Conservation (phyloP, 257 asterid species). For the Oldenlandia corymbosa region DNA sequence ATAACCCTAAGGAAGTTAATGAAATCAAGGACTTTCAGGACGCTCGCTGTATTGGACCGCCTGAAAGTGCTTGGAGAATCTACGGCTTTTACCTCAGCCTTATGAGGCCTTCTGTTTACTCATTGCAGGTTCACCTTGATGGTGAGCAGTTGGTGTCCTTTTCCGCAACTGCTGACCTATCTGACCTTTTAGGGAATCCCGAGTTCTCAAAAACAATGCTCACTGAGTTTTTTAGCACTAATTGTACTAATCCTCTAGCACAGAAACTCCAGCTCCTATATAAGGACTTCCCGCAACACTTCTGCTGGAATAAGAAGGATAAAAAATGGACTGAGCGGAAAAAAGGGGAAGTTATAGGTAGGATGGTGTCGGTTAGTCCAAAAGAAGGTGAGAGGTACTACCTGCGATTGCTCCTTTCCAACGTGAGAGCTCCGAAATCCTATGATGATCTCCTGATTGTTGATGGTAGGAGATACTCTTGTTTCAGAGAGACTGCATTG, state of each 20-base stretch:
- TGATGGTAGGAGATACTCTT: background rate
- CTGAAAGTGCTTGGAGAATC: background rate
- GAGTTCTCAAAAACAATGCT: background rate
- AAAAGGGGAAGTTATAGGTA: background rate
- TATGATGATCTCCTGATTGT: too few species aligned
- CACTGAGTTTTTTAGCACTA: background rate
- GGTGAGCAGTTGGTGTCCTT: too few species aligned
- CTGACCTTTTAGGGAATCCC: too few species aligned
- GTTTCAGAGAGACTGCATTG: background rate
- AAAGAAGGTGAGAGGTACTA: background rate
- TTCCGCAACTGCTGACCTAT: too few species aligned
- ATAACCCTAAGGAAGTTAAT: background rate
- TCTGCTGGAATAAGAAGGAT: background rate
- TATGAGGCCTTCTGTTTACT: background rate
- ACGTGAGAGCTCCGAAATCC: background rate
- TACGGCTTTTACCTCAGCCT: background rate
- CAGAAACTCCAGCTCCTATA: background rate
- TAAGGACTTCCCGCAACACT: background rate
- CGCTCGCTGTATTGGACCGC: background rate
- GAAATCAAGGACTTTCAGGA: background rate
- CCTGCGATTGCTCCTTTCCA: background rate
- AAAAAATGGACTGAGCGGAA: background rate
- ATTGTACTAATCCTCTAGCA: background rate
- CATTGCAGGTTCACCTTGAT: background rate
- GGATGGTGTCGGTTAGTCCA: background rate